Evolutionary conservation across 345 rosid species (phyloP).

Genomic region (Streptanthus diversifolius): DNA sequence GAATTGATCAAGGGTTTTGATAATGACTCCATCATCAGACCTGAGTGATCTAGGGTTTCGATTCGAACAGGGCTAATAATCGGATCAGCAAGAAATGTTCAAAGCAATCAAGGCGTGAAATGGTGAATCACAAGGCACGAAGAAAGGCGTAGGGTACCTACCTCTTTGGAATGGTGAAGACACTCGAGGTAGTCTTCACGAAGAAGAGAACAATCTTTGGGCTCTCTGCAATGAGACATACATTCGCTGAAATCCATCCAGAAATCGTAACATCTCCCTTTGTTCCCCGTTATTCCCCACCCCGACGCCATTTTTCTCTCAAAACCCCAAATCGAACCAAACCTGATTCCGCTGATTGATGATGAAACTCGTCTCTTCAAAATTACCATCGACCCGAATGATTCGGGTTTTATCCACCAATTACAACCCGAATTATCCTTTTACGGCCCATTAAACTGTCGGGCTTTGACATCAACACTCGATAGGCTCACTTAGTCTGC

Average conservation of each 20-base stretch:
- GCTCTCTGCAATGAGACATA: conserved; percentile 90
- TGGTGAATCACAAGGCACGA: not conserved
- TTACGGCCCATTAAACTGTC: not conserved
- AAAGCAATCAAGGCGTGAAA: not conserved
- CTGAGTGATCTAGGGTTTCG: conserved; percentile 11
- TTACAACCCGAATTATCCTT: not conserved
- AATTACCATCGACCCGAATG: not conserved
- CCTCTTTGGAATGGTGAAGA: conserved; percentile 99
- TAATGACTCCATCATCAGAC: not conserved
- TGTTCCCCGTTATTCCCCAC: conserved; percentile 95
- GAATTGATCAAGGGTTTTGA: not conserved
- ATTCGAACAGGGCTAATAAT: not conserved
- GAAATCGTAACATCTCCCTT: conserved; percentile 96
- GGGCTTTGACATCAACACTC: not conserved
- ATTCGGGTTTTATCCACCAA: conserved; percentile 9
- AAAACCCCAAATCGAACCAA: not conserved
- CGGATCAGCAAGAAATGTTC: not conserved
- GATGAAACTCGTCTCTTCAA: not conserved
- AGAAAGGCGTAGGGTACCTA: too few species aligned
- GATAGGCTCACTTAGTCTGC: not conserved
- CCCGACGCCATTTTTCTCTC: conserved; percentile 72
- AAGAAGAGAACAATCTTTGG: conserved; percentile 86
- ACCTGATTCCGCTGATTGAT: not conserved
- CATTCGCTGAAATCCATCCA: conserved; percentile 73
- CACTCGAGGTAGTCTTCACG: conserved; percentile 98